Percentiles rank a stretch among this genome's conserved stretches.
Conservation (phyloP, 2,329 filamentous ascomycete genomes). For the Botrytis hyacinthi region DNA sequence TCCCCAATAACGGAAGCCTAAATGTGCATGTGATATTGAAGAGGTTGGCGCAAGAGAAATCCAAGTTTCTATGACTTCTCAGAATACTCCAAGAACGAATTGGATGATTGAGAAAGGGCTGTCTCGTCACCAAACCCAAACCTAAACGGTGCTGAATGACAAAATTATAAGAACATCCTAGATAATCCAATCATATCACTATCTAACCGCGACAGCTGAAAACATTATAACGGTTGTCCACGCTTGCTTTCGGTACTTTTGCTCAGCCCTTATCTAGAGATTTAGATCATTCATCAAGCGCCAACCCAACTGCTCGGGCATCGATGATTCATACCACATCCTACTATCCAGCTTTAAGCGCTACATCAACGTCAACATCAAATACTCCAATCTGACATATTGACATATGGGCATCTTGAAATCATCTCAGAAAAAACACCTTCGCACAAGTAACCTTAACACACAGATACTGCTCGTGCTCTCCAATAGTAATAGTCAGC, state of each 20-base stretch:
- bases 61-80: slow-evolving; percentile 1
- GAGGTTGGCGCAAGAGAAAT: neutral
- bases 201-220: slow-evolving; percentile 17
- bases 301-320: slow-evolving; percentile 3
- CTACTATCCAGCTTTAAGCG: neutral
- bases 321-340: neutral
- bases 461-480: neutral
- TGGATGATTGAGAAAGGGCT: neutral
- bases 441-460: neutral
- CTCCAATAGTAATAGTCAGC: neutral
- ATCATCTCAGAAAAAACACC: neutral
- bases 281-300: neutral
- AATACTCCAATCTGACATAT: neutral
- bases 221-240: neutral
- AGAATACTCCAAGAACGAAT: neutral
- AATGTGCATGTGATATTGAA: slow-evolving; percentile 9
- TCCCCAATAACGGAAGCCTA: slow-evolving; percentile 1
- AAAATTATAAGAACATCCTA: neutral
- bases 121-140: slow-evolving; percentile 4
- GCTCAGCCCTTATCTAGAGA: neutral
- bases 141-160: neutral
- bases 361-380: neutral
- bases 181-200: slow-evolving; percentile 2
- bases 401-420: neutral
- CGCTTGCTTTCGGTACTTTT: neutral